phyloP scores from a whole-genome alignment of 2,329 filamentous ascomycete genomes.

The Monosporascus sp. region DNA sequence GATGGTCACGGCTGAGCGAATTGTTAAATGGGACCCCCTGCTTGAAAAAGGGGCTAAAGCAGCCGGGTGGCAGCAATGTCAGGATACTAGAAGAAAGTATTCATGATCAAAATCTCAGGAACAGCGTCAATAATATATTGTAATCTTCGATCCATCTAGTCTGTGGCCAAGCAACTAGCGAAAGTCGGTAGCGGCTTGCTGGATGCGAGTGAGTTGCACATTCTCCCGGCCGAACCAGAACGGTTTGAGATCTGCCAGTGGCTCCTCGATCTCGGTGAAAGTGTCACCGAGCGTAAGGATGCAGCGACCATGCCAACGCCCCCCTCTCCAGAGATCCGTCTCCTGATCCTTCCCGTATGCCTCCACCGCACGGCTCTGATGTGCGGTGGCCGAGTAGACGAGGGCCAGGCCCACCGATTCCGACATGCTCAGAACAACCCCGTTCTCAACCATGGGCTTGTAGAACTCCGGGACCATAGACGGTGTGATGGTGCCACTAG shows the following conservation, averaged over 20 bases:
- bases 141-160: too few relatives aligned
- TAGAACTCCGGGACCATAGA: slow-evolving; percentile 27
- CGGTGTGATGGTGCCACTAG: slow-evolving; percentile 27
- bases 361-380: slow-evolving; percentile 26
- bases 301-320: slow-evolving; percentile 29
- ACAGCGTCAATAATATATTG: too few relatives aligned
- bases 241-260: slow-evolving; percentile 13
- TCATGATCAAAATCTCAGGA: too few relatives aligned
- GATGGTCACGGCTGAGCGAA: background rate
- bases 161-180: background rate
- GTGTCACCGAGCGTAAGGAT: slow-evolving; percentile 31
- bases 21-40: too few relatives aligned
- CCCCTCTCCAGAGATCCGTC: slow-evolving; percentile 1
- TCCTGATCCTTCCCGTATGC: slow-evolving; percentile 30
- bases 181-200: slow-evolving; percentile 28
- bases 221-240: slow-evolving; percentile 31
- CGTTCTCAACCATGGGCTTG: slow-evolving; percentile 24
- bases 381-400: slow-evolving; percentile 32
- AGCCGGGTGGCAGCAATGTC: too few relatives aligned
- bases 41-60: too few relatives aligned
- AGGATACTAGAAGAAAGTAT: too few relatives aligned
- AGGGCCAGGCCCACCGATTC: slow-evolving; percentile 30
- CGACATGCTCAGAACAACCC: slow-evolving; percentile 28
- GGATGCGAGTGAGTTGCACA: slow-evolving; percentile 17
- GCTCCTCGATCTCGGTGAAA: slow-evolving; percentile 32